These are phyloP conservation scores for Luzula sylvatica DNA, from an alignment of 176 grass and related monocot genomes.

Conservation along the genomic window DNA sequence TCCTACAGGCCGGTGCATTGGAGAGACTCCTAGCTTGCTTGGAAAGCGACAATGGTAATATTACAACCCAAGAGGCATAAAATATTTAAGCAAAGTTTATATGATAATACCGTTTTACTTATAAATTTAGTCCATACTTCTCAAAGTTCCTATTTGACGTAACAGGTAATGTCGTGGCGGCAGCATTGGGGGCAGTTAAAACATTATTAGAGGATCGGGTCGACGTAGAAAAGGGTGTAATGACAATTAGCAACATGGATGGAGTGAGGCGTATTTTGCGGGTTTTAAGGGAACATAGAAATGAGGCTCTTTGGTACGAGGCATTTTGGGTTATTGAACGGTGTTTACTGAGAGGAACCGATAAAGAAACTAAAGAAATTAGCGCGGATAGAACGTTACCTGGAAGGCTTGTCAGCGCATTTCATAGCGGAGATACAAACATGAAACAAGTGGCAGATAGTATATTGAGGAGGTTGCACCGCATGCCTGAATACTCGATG, in stretches of 20 bases:
- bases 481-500: slow-evolving; percentile 45
- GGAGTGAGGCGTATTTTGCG: slow-evolving; percentile 38
- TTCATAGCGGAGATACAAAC: slow-evolving; percentile 56
- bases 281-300: slow-evolving; percentile 48
- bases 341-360: slow-evolving; percentile 48
- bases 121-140: no score
- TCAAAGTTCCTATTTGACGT: no score
- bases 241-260: slow-evolving; percentile 37
- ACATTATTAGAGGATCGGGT: slow-evolving; percentile 70
- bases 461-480: slow-evolving; percentile 64
- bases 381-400: slow-evolving; percentile 49
- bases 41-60: slow-evolving; percentile 34
- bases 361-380: slow-evolving; percentile 41
- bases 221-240: slow-evolving; percentile 51
- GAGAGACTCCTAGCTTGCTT: slow-evolving; percentile 57
- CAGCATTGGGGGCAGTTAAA: slow-evolving; percentile 49
- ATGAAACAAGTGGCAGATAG: slow-evolving; percentile 67
- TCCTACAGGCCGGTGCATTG: slow-evolving; percentile 48
- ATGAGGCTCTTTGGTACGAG: slow-evolving; percentile 30
- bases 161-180: slow-evolving; percentile 28
- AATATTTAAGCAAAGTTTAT: no score
- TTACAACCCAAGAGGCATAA: no score
- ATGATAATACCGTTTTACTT: no score
- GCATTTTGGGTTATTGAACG: slow-evolving; percentile 75
- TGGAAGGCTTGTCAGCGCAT: slow-evolving; percentile 37